phyloP scores from a whole-genome alignment of 139 green algal genomes.

The Haematococcus sp. region DNA sequence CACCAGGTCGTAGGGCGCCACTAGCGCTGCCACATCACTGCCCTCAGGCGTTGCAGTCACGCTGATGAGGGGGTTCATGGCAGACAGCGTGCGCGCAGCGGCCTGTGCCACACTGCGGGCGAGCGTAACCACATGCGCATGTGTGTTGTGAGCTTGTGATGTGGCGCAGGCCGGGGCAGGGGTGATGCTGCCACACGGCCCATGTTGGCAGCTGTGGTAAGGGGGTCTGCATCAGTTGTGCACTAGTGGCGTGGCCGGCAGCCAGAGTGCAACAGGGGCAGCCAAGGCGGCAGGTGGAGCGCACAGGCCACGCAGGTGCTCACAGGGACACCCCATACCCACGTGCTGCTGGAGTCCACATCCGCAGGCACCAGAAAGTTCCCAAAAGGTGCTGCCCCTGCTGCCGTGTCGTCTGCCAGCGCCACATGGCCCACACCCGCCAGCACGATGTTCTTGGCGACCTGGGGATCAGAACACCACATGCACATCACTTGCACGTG shows the following conservation, averaged over 20 bases:
- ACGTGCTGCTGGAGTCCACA: constrained; percentile 3
- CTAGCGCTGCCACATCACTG: not conserved
- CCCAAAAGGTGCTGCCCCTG: constrained; percentile 3
- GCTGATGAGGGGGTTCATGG: constrained; percentile 52
- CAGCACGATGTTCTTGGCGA: constrained; percentile 90
- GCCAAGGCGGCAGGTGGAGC: too few relatives aligned
- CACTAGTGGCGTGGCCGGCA: too few relatives aligned
- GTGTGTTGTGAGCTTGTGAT: too few relatives aligned
- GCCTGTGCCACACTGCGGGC: constrained; percentile 29
- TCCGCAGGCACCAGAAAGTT: constrained; percentile 75
- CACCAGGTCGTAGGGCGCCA: not conserved
- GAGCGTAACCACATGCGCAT: too few relatives aligned
- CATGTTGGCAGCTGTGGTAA: too few relatives aligned
- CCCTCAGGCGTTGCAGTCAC: not conserved
- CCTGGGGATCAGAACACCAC: constrained; percentile 40
- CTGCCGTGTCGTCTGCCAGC: constrained; percentile 60
- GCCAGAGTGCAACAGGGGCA: too few relatives aligned
- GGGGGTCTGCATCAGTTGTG: too few relatives aligned
- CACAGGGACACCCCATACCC: too few relatives aligned
- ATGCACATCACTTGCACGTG: not conserved
- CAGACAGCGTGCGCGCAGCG: constrained; percentile 58
- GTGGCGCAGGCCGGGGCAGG: too few relatives aligned
- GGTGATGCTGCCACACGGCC: too few relatives aligned
- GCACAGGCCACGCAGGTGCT: too few relatives aligned
- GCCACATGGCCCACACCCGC: constrained; percentile 77